A percentile compares a stretch with the other conserved stretches of the same genome.
Conservation (phyloP, 2,329 filamentous ascomycete genomes). For the Colletotrichum sp. region DNA sequence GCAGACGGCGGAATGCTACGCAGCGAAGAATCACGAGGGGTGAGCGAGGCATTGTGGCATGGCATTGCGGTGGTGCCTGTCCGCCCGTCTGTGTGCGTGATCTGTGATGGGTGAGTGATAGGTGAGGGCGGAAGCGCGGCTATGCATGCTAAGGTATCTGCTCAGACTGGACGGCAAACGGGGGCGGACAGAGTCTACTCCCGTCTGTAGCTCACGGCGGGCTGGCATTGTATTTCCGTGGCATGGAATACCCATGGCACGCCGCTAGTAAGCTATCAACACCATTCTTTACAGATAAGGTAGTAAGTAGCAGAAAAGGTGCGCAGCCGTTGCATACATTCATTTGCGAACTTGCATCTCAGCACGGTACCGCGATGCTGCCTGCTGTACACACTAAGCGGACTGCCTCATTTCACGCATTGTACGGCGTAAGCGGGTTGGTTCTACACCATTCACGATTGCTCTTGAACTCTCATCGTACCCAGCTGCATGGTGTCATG, state of each 20-base stretch:
- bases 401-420: neutral
- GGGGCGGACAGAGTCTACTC: neutral
- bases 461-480: no score
- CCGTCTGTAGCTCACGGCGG: neutral
- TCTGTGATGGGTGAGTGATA: neutral
- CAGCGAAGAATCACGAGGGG: neutral
- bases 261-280: neutral
- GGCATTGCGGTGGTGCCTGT: neutral
- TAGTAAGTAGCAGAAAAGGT: neutral
- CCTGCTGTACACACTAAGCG: neutral
- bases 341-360: neutral
- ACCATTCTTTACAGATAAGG: neutral
- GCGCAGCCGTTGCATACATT: neutral
- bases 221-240: neutral
- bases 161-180: neutral
- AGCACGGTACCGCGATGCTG: neutral
- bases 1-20: neutral
- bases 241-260: neutral
- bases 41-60: neutral
- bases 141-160: neutral
- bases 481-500: neutral
- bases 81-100: neutral
- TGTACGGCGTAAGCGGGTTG: neutral
- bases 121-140: neutral
- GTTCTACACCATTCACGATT: no score